A percentile compares a stretch with the other conserved stretches of the same genome.
These are phyloP conservation scores for Talaromyces proteolyticus DNA, from an alignment of 495 filamentous ascomycete species.

Conservation along the genomic window DNA sequence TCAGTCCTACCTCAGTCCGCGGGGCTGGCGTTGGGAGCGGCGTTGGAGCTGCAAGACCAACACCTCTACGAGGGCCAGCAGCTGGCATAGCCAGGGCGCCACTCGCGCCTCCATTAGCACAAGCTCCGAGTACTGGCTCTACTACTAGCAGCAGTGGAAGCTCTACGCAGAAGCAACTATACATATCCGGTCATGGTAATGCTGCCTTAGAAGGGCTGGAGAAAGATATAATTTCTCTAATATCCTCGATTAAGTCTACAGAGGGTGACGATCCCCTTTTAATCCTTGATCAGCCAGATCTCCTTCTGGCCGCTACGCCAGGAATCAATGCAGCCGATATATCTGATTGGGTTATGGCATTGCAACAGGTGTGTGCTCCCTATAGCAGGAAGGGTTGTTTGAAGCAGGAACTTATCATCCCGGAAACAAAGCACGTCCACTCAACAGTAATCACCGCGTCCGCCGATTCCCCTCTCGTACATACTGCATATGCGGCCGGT, in stretches of 20 bases:
- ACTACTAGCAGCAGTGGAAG: slow-evolving; percentile 9
- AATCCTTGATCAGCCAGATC: slow-evolving; percentile 45
- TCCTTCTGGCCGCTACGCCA: slow-evolving; percentile 42
- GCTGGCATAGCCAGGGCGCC: not conserved
- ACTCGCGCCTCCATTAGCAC: not conserved
- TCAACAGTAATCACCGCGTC: slow-evolving; percentile 60
- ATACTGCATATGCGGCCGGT: slow-evolving; percentile 25
- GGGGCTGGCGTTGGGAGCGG: not conserved
- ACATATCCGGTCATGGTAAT: slow-evolving; percentile 26
- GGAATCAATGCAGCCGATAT: slow-evolving; percentile 40
- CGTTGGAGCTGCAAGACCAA: not conserved
- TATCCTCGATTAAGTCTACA: slow-evolving; percentile 14
- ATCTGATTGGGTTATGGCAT: slow-evolving; percentile 35
- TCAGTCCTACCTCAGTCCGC: not conserved
- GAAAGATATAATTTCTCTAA: slow-evolving; percentile 29
- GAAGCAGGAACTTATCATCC: not conserved
- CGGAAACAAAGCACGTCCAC: slow-evolving; percentile 31
- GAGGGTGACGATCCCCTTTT: slow-evolving; percentile 21
- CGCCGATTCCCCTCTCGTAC: slow-evolving; percentile 65
- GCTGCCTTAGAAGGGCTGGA: slow-evolving; percentile 30
- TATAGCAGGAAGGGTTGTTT: not conserved
- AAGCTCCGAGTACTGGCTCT: not conserved
- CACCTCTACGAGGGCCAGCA: not conserved
- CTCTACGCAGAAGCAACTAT: slow-evolving; percentile 21
- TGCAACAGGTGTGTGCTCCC: slow-evolving; percentile 32